A percentile compares a stretch with the other conserved stretches of the same genome.
Evolutionary conservation across 768 basidiomycete species (phyloP).

Genomic region (Russula griseocarnosa): DNA sequence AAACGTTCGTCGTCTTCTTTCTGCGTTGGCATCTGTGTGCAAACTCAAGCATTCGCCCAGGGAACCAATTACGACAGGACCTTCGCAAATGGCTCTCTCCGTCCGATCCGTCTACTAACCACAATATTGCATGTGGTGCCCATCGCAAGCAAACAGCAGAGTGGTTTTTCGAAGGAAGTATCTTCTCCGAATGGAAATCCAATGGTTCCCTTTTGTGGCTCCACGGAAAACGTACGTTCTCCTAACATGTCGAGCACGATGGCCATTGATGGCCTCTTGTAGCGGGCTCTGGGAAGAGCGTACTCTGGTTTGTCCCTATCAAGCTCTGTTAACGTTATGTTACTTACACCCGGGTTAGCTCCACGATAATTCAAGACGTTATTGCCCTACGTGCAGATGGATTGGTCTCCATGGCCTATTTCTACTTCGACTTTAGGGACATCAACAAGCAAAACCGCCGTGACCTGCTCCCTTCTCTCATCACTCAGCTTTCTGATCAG

Average conservation of each 20-base stretch:
- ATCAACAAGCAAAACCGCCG: background rate
- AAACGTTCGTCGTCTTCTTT: background rate
- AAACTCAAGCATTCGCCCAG: background rate
- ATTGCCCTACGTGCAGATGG: no score
- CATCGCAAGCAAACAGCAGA: background rate
- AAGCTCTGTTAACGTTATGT: background rate
- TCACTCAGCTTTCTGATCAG: background rate
- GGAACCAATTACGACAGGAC: background rate
- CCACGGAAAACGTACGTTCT: constrained; percentile 1
- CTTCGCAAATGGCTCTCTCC: constrained; percentile 5
- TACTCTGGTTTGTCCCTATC: background rate
- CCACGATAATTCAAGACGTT: constrained; percentile 2
- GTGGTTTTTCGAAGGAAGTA: constrained; percentile 3
- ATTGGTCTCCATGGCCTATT: background rate
- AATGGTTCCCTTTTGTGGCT: background rate
- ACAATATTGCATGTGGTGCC: background rate
- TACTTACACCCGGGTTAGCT: background rate
- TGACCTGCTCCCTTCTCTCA: background rate
- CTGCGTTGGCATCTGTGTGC: no score
- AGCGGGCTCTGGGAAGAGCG: constrained; percentile 1
- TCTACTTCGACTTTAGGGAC: constrained; percentile 4
- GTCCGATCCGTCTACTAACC: background rate
- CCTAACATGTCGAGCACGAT: no score
- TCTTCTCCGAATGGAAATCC: background rate
- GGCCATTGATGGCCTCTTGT: background rate